Conservation (phyloP, 164 flowering plant genomes). For the Magnolia sinica region DNA sequence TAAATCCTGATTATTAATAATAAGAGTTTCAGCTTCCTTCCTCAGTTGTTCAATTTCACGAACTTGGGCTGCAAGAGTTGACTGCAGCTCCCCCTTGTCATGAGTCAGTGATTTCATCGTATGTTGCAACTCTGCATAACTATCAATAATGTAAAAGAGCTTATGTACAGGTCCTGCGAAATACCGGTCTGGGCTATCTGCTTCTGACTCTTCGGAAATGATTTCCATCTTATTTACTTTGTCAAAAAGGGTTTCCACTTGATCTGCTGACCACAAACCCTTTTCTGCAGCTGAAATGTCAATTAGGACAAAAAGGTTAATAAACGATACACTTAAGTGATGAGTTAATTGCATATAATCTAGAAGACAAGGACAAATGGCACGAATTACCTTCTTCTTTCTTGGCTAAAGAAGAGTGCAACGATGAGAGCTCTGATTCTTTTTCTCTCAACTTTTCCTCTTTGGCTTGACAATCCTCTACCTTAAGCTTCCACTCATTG, state of each 20-base stretch:
- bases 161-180: slow-evolving; percentile 42
- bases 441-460: slow-evolving; percentile 43
- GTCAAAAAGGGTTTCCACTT: slow-evolving; percentile 45
- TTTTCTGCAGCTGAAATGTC: slow-evolving; percentile 44
- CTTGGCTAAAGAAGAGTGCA: slow-evolving; percentile 23
- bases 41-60: slow-evolving; percentile 54
- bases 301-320: slow-evolving; percentile 10
- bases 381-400: slow-evolving; percentile 53
- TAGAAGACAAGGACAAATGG: neutral
- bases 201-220: slow-evolving; percentile 28
- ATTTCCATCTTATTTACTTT: slow-evolving; percentile 47
- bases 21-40: slow-evolving; percentile 38
- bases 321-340: neutral
- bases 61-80: slow-evolving; percentile 34
- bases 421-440: slow-evolving; percentile 49
- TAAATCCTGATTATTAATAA: slow-evolving; percentile 24
- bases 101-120: slow-evolving; percentile 33
- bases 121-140: slow-evolving; percentile 36
- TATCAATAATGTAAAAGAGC: slow-evolving; percentile 53
- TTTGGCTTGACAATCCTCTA: slow-evolving; percentile 37
- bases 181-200: slow-evolving; percentile 26
- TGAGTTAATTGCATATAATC: slow-evolving; percentile 6
- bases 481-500: slow-evolving; percentile 38
- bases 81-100: slow-evolving; percentile 58
- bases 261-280: slow-evolving; percentile 37